Percentiles rank a stretch among this genome's conserved stretches.
Evolutionary conservation across 192 early-diverging fungal genomes (phyloP).

Genomic region (Phlyctochytrium planicorne): DNA sequence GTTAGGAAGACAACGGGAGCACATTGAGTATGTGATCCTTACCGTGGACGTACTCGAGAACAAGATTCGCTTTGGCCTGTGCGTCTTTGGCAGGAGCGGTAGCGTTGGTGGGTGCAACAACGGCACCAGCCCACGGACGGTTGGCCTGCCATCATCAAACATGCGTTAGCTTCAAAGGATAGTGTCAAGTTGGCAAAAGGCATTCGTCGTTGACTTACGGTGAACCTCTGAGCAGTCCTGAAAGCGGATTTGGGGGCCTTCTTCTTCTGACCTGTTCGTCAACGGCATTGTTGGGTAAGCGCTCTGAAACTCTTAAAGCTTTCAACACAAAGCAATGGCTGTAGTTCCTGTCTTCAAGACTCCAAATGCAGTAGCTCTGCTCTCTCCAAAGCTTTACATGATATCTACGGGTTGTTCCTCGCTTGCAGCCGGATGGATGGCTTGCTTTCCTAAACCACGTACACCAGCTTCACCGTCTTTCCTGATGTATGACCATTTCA

Average conservation of each 20-base stretch:
- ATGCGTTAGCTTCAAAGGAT: not conserved
- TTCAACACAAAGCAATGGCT: not conserved
- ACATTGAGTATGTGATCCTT: not conserved
- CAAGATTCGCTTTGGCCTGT: constrained; percentile 13
- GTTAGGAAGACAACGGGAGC: not conserved
- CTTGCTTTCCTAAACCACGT: too few species aligned
- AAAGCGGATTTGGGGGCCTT: constrained; percentile 7
- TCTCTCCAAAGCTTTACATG: not conserved
- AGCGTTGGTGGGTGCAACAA: constrained; percentile 18
- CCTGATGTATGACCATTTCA: too few species aligned
- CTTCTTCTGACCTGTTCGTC: not conserved
- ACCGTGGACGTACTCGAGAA: constrained; percentile 24
- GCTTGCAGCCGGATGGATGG: not conserved
- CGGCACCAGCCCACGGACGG: constrained; percentile 25
- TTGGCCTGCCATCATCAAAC: constrained; percentile 11
- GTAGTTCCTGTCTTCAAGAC: not conserved
- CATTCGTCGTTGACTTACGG: too few species aligned
- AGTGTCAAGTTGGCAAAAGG: too few species aligned
- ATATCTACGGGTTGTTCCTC: not conserved
- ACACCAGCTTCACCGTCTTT: too few species aligned
- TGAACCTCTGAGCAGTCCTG: constrained; percentile 14
- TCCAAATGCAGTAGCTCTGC: not conserved
- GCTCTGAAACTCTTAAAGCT: not conserved
- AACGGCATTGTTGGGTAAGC: not conserved
- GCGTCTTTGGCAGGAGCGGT: constrained; percentile 6